Conservation (phyloP, 306 rosid species). For the Prunus mongolica region DNA sequence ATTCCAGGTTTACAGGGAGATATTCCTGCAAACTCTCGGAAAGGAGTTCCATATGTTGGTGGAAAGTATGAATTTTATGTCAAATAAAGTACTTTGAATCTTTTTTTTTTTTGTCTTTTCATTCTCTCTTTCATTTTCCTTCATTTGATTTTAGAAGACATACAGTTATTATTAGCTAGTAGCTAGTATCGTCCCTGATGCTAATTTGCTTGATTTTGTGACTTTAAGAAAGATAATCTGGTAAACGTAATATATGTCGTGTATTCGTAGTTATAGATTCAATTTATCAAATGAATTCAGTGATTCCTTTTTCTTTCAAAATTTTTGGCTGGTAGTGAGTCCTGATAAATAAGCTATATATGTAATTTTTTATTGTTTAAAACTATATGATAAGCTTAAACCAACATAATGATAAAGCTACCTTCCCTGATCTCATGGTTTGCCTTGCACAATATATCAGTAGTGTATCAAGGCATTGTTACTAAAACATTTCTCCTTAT, state of each 20-base stretch:
- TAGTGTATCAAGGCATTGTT: neutral
- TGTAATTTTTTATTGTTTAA: too few relatives aligned
- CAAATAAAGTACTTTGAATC: neutral
- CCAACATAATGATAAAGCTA: neutral
- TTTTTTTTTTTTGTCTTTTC: neutral
- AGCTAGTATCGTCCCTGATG: neutral
- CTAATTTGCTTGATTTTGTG: neutral
- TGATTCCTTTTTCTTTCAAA: neutral
- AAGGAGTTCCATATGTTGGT: conserved; percentile 76
- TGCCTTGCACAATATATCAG: neutral
- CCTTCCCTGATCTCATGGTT: neutral
- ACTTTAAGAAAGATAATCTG: neutral
- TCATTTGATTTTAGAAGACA: neutral
- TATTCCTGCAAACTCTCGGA: conserved; percentile 52
- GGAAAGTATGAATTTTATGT: conserved; percentile 61
- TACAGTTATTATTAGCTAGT: neutral
- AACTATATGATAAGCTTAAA: neutral
- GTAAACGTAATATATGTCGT: neutral
- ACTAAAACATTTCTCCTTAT: neutral
- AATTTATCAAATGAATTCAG: neutral
- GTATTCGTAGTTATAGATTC: neutral
- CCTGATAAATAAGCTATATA: neutral
- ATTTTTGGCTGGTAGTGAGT: neutral
- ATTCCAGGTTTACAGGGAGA: conserved; percentile 90
- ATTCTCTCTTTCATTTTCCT: neutral